phyloP scores from a whole-genome alignment of 202 grass and related monocot species.

The Digitaria exilis region DNA sequence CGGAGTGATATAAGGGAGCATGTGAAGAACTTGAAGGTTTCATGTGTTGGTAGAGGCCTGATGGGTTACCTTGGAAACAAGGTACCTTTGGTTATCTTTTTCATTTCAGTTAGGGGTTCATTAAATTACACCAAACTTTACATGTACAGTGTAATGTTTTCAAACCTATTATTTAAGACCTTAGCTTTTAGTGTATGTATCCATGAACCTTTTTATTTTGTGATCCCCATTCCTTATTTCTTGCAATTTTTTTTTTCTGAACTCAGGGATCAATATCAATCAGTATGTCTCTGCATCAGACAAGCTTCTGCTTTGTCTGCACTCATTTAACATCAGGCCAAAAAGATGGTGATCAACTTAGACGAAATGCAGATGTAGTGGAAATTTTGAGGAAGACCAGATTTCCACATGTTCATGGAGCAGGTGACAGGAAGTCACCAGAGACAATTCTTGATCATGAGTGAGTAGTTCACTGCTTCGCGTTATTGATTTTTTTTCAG shows the following conservation, averaged over 20 bases:
- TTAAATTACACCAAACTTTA: neutral
- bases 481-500: neutral
- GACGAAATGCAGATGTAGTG: conserved; percentile 86
- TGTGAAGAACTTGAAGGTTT: conserved; percentile 95
- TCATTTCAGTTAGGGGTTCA: conserved; percentile 3
- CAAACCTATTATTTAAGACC: neutral
- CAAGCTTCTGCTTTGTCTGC: conserved; percentile 98
- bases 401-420: conserved; percentile 76
- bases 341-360: conserved; percentile 87
- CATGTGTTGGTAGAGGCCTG: conserved; percentile 91
- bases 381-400: conserved; percentile 91
- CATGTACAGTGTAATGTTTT: neutral
- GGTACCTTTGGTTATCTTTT: conserved; percentile 42
- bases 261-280: conserved; percentile 94
- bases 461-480: conserved; percentile 40
- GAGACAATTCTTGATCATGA: conserved; percentile 93
- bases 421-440: conserved; percentile 67
- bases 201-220: too few species aligned
- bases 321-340: conserved; percentile 96
- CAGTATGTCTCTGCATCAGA: conserved; percentile 89
- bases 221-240: too few species aligned
- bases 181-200: neutral
- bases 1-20: conserved; percentile 78
- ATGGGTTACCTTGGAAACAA: conserved; percentile 99
- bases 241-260: neutral